Evolutionary conservation across 2,329 filamentous ascomycete genomes (phyloP), one percentile per base, ranked within the genome.

Genomic region (Penicillium sp.): DNA sequence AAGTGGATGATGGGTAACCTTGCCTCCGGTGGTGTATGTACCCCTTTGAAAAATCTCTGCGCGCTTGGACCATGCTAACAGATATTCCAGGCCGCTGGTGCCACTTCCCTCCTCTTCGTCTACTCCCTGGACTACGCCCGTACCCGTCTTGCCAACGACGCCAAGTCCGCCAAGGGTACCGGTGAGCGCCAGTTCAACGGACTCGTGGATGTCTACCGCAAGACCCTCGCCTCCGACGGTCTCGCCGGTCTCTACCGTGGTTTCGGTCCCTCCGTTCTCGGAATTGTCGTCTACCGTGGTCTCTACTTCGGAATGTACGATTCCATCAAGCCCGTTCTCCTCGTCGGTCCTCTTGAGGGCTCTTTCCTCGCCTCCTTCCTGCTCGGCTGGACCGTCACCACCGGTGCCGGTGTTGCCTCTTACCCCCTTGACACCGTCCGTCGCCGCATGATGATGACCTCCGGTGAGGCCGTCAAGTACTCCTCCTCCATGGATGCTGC

Each of bases 291-390:
- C 84, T 99, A 99, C 91, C 94, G 94, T 91, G 94, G 94, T 97
- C 92, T 99, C 74, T 99, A 99, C 92, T 99, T 99, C 90, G 94
- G 94, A 79, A 90, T 99, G 90, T 99, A 99, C 92, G 94, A 99
- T 85, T 99, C 94, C 72, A 88, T 99, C 87, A 99, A 99, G 92
- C 94, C 94, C 72, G 91, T 97, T 76, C 80, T 97, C 82, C 91
- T 99, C 68, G 86, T 89, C 78, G 94, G 94, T 79, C 63, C 78
- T 79, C 91, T 99, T 73, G 87, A 92, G 83, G 92, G 92, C 84
- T 97, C 93, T 91, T 99, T 99, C 92, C 84, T 99, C 75, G 94
- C 94, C 80, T 99, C 94, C 70, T 99, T 99, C 92, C 76, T 86
- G 77, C 94, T 99, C 81, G 94, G 94, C 79, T 99, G 94, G 94